Evolutionary conservation across 2,329 filamentous ascomycete genomes (phyloP).

Genomic region (Aspergillus floridensis): DNA sequence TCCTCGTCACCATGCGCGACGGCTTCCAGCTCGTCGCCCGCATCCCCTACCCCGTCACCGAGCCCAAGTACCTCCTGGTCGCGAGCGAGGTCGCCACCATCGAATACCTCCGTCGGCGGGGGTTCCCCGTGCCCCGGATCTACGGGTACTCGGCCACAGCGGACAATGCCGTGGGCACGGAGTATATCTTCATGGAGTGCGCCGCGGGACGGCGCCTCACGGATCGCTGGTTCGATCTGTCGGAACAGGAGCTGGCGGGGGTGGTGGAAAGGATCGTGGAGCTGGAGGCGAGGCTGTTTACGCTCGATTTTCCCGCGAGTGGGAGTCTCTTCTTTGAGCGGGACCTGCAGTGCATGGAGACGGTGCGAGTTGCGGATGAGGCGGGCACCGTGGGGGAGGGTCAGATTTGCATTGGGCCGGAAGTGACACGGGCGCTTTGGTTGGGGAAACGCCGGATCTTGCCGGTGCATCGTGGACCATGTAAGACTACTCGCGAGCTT

Average conservation of each 20-base stretch:
- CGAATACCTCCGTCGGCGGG: constrained; percentile 31
- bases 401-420: not conserved
- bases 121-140: constrained; percentile 35
- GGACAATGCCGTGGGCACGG: constrained; percentile 38
- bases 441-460: not conserved
- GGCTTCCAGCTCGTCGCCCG: constrained; percentile 23
- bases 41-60: constrained; percentile 26
- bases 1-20: constrained; percentile 23
- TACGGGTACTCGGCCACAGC: constrained; percentile 33
- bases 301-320: constrained; percentile 16
- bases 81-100: constrained; percentile 43
- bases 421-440: not conserved
- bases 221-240: constrained; percentile 31
- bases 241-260: constrained; percentile 10
- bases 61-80: constrained; percentile 26
- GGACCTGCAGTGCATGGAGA: constrained; percentile 8
- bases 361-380: not conserved
- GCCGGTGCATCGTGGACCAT: not conserved
- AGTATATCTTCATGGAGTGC: constrained; percentile 43
- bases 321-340: constrained; percentile 21
- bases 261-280: constrained; percentile 20
- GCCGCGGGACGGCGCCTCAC: constrained; percentile 30
- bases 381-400: not conserved
- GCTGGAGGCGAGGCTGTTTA: constrained; percentile 19
- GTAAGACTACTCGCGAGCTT: not conserved